Evolutionary conservation across 352 stramenopile genomes (phyloP).

Genomic region (Paralagenidium karlingii): DNA sequence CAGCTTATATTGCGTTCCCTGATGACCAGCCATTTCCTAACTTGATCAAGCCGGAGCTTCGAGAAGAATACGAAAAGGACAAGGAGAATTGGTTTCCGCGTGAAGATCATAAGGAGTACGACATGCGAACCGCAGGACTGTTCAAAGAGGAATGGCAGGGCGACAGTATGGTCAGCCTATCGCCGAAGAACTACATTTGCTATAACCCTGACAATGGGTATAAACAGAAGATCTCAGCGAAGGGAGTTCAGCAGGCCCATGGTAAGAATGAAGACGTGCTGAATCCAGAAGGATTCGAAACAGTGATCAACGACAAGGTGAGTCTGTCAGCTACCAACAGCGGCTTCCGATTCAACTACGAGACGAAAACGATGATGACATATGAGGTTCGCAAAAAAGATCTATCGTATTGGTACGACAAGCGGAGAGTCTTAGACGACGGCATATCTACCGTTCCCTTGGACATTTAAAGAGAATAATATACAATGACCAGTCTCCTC

Average conservation of each 20-base stretch:
- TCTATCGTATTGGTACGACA: conserved; percentile 4
- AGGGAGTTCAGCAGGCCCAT: conserved; percentile 4
- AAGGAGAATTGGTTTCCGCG: conserved; percentile 1
- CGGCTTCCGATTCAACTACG: background rate
- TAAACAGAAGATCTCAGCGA: background rate
- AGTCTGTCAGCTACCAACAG: background rate
- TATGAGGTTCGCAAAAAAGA: background rate
- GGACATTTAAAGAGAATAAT: too few species aligned
- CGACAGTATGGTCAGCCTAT: background rate
- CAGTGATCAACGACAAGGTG: background rate
- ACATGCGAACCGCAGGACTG: background rate
- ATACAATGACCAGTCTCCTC: background rate
- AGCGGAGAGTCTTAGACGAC: background rate
- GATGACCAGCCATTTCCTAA: background rate
- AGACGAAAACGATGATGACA: background rate
- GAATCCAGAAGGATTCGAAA: background rate
- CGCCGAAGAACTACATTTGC: background rate
- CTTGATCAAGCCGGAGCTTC: background rate
- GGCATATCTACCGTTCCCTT: background rate
- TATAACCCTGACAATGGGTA: background rate
- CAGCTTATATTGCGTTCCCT: conserved; percentile 1
- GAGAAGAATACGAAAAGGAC: background rate
- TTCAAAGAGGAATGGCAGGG: conserved; percentile 1
- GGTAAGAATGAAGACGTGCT: background rate
- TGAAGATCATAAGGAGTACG: background rate